Percentiles rank a stretch among this genome's conserved stretches.
Conservation (phyloP, 2,329 filamentous ascomycete species). For the Ceratocystis diversiconidia region DNA sequence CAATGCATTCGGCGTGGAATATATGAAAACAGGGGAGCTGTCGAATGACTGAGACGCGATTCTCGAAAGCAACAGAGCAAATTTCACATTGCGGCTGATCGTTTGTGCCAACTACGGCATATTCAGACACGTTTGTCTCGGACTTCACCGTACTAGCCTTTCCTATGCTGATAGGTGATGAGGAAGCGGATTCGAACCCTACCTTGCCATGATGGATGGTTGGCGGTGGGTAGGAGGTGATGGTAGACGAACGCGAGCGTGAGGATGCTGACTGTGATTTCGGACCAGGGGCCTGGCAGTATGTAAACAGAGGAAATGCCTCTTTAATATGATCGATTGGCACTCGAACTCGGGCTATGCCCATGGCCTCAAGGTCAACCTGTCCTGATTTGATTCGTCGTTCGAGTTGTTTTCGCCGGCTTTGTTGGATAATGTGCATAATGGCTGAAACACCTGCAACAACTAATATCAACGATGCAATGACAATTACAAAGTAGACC, state of each 20-base stretch:
- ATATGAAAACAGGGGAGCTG: conserved; percentile 85
- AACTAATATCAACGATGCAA: conserved; percentile 55
- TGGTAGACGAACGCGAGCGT: background rate
- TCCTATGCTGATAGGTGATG: conserved; percentile 23
- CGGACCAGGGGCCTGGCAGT: conserved; percentile 42
- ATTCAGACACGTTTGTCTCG: background rate
- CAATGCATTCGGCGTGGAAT: conserved; percentile 84
- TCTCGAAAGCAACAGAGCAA: conserved; percentile 68
- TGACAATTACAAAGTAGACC: conserved; percentile 60
- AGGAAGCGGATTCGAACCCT: conserved; percentile 8
- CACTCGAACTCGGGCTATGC: conserved; percentile 69
- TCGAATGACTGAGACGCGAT: conserved; percentile 56
- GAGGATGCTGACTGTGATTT: conserved; percentile 21
- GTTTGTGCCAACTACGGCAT: conserved; percentile 33
- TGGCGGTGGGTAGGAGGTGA: background rate
- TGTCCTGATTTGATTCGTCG: conserved; percentile 62
- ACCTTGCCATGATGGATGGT: conserved; percentile 1
- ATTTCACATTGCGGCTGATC: conserved; percentile 80
- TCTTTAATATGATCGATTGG: conserved; percentile 55
- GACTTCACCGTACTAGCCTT: conserved; percentile 2
- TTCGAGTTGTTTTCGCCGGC: conserved; percentile 52
- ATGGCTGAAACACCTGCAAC: conserved; percentile 51
- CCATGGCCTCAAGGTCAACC: conserved; percentile 72
- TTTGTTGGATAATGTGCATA: conserved; percentile 67
- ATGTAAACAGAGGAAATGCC: conserved; percentile 61